Conservation (phyloP, 352 stramenopile genomes). For the Plasmopara viticola region DNA sequence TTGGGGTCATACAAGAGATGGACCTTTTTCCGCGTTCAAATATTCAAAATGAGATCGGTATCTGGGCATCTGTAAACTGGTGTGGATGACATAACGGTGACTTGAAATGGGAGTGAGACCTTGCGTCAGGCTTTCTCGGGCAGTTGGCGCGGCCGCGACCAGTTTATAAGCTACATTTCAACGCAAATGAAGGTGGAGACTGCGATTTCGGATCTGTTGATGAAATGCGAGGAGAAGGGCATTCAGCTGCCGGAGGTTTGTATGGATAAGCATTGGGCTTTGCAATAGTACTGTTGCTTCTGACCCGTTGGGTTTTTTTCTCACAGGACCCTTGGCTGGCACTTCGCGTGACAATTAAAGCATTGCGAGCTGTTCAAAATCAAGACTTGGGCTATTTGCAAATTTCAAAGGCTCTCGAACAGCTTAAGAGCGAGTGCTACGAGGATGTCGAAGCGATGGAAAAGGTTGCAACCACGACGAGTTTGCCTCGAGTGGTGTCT, state of each 20-base stretch:
- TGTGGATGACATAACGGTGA: slow-evolving; percentile 14
- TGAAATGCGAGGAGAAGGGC: slow-evolving; percentile 52
- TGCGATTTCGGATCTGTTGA: slow-evolving; percentile 53
- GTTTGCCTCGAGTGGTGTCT: slow-evolving; percentile 4
- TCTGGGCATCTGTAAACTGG: neutral
- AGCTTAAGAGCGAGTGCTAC: slow-evolving; percentile 31
- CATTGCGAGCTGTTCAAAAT: slow-evolving; percentile 31
- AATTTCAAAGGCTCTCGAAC: slow-evolving; percentile 37
- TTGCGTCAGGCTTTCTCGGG: slow-evolving; percentile 4
- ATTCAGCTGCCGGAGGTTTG: slow-evolving; percentile 37
- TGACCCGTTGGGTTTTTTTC: neutral
- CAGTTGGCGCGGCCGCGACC: slow-evolving; percentile 3
- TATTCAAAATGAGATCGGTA: slow-evolving; percentile 14
- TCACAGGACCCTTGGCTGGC: slow-evolving; percentile 37
- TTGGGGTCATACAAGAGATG: neutral
- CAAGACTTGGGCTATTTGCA: slow-evolving; percentile 35
- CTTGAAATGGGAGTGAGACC: slow-evolving; percentile 23
- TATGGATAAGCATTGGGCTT: neutral
- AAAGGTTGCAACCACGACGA: neutral
- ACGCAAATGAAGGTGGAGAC: slow-evolving; percentile 44
- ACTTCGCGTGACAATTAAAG: slow-evolving; percentile 33
- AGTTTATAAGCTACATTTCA: neutral
- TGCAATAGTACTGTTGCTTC: neutral
- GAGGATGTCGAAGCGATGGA: slow-evolving; percentile 2
- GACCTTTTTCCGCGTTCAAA: slow-evolving; percentile 25